A percentile compares a stretch with the other conserved stretches of the same genome.
Conservation (phyloP, 345 rosid species). For the Aquilaria yunnanensis region DNA sequence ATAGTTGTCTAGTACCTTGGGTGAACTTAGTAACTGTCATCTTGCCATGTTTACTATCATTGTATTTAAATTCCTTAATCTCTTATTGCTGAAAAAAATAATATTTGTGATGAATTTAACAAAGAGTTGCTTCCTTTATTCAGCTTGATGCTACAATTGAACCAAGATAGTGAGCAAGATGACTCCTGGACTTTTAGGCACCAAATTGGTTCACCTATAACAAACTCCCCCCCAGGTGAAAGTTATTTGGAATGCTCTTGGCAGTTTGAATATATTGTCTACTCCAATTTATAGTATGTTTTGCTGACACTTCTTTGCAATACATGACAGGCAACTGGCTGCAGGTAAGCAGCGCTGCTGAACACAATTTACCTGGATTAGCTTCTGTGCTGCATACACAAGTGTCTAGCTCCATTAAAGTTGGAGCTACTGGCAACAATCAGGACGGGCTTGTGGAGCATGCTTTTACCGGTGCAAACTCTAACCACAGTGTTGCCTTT, state of each 20-base stretch:
- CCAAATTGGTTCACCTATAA: slow-evolving; percentile 47
- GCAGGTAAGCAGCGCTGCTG: slow-evolving; percentile 49
- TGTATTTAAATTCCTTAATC: background rate
- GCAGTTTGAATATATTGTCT: slow-evolving; percentile 1
- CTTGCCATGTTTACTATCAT: background rate
- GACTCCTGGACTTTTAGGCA: slow-evolving; percentile 42
- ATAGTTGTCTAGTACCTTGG: too few relatives aligned
- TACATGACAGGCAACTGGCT: slow-evolving; percentile 44
- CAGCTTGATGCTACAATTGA: slow-evolving; percentile 58
- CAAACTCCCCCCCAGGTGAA: slow-evolving; percentile 47
- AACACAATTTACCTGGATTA: slow-evolving; percentile 51
- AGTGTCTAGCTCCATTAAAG: slow-evolving; percentile 29
- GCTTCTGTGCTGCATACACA: slow-evolving; percentile 45
- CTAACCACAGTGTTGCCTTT: slow-evolving; percentile 31
- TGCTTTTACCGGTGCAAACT: slow-evolving; percentile 28
- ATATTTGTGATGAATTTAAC: background rate
- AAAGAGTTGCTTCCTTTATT: background rate
- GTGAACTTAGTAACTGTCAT: background rate
- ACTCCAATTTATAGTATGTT: slow-evolving; percentile 1
- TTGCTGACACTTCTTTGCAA: slow-evolving; percentile 11
- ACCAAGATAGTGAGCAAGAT: slow-evolving; percentile 60
- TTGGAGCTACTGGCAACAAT: slow-evolving; percentile 45
- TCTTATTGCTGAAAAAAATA: slow-evolving; percentile 1
- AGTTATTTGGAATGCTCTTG: slow-evolving; percentile 17
- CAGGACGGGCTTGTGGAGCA: slow-evolving; percentile 35